Evolutionary conservation across 2,329 filamentous ascomycete genomes (phyloP), one percentile per base, ranked within the genome.

Genomic region (Botrytis hyacinthi): DNA sequence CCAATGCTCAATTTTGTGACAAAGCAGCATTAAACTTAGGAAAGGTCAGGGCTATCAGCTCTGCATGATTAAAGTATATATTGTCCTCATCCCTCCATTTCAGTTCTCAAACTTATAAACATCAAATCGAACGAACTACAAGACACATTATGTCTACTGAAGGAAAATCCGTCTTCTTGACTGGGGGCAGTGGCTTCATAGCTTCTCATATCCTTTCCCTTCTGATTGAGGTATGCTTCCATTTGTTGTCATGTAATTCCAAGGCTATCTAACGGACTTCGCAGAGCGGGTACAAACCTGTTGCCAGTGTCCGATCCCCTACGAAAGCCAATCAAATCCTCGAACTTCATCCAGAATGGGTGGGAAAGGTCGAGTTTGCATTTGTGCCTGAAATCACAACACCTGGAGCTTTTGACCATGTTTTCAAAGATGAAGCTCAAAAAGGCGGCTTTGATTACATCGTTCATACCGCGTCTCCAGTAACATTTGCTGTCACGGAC

Each of bases 361-460:
- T 70, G 37, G 71, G 71, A 35, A 74, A 72, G 32, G 68, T 76
- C 16, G 35, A 57, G 6, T 82, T 83, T 4, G 85, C 83, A 63
- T 83, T 80, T 51, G 91, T 95, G 26, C 85, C 88, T 59, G 92
- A 96, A 76, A 89, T 96, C 75, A 89, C 90, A 0, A 80, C 88
- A 76, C 86, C 89, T 22, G 87, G 87, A 32, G 92, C 91, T 35
- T 95, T 95, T 77, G 87, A 91, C 73, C 81, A 87, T 80, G 79
- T 85, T 42, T 73, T 81, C 72, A 42, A 29, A 16, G 35, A 32
- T 8, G 80, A 82, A 2, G 74, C 82, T 0, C 92, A 94, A 76
- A 89, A 92, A 77, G 89, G 87, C 66, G 91, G 69, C 29, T 75
- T 76, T 40, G 71, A 73, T 46, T 76, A 73, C 51, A 62, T 95